A percentile compares a stretch with the other conserved stretches of the same genome.
phyloP scores from a whole-genome alignment of 495 filamentous ascomycete genomes.

The Neurospora sp. region DNA sequence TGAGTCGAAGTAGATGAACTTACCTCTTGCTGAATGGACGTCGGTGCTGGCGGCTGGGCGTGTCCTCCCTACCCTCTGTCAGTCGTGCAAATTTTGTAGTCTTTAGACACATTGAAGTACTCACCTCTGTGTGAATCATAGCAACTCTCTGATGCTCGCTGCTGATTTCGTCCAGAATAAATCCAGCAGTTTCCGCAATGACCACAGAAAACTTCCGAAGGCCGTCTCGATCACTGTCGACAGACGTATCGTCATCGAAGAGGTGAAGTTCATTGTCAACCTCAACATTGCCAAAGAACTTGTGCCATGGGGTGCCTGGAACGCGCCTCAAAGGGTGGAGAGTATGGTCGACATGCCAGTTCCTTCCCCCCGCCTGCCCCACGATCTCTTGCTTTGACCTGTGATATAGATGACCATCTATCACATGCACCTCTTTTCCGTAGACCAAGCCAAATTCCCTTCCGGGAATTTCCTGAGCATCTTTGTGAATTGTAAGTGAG shows the following conservation, averaged over 20 bases:
- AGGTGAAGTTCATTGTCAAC: not conserved
- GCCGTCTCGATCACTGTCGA: not conserved
- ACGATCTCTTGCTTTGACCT: not conserved
- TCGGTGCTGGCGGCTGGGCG: not conserved
- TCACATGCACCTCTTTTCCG: conserved; percentile 1
- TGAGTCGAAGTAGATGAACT: not conserved
- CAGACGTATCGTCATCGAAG: not conserved
- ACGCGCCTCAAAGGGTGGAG: conserved; percentile 6
- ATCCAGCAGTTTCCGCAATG: conserved; percentile 3
- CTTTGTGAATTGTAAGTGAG: conserved; percentile 2
- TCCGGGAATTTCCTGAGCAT: conserved; percentile 3
- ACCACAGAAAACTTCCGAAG: not conserved
- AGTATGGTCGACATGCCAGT: conserved; percentile 4
- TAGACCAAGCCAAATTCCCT: conserved; percentile 4
- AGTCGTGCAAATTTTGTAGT: not conserved
- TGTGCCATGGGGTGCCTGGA: conserved; percentile 11
- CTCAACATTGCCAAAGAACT: conserved; percentile 8
- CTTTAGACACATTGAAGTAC: not conserved
- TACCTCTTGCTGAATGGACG: not conserved
- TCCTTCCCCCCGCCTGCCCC: not conserved
- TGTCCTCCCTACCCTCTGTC: not conserved
- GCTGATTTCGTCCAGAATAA: not conserved
- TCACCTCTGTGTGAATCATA: not conserved
- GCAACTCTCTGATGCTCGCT: conserved; percentile 2
- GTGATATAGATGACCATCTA: conserved; percentile 2